Evolutionary conservation across 805 yeast genomes (phyloP), one percentile per base, ranked within the genome.

Genomic region (Jamesozyma hellenica): DNA sequence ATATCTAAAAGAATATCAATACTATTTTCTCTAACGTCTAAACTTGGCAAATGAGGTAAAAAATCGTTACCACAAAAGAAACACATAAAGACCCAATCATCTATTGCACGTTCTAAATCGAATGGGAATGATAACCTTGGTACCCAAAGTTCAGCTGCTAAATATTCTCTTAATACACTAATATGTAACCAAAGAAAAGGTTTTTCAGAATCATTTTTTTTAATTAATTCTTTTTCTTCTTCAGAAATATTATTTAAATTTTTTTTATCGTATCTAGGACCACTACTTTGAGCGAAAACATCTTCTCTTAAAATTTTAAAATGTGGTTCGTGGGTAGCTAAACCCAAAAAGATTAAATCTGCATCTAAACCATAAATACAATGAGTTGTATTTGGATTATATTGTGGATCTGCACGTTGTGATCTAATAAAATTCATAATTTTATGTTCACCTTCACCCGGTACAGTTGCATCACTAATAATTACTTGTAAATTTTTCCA

Each of bases 401-500:
- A 84, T 55, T 79, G 77, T 0, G 94, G 84, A 50, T 83, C 92
- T 31, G 82, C 74, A 50, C 97, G 71, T 58, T 88, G 97, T 32
- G 84, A 75, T 54, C 99, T 75, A 42, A 92, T 82, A 58, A 88
- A 92, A 53, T 82, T 87, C 98, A 92, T 92, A 51, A 92, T 80
- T 61, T 92, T 92, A 66, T 92, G 99, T 62, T 92, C 99, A 58
- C 99, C 99, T 70, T 92, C 99, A 46, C 99, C 99, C 1, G 99
- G 98, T 12, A 90, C 97, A 0, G 94, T 79, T 25, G 96, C 95
- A 58, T 90, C 99, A 53, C 94, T 82, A 34, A 92, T 80, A 18
- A 92, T 82, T 5, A 92, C 87, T 61, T 92, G 92, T 35, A 90
- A 64, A 43, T 80, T 72, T 34, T 79, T 79, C 98, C 98, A 92